Evolutionary conservation across 805 yeast species (phyloP).

Genomic region (Sporopachydermia lactativora): DNA sequence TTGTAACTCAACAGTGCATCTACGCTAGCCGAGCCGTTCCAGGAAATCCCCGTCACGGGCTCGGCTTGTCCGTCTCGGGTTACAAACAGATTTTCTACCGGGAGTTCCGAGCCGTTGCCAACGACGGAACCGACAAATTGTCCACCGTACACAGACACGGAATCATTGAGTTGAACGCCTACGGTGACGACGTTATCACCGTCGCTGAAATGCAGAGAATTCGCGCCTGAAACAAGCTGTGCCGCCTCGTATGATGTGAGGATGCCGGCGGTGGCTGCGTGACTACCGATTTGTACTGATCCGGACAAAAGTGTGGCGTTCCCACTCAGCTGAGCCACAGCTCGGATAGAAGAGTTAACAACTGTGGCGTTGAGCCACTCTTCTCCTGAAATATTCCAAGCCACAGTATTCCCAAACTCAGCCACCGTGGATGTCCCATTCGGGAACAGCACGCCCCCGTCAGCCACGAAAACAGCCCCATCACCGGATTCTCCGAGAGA

Average conservation of each 20-base stretch:
- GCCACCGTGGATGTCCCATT: too few relatives aligned
- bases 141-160: slow-evolving; percentile 48
- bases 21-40: slow-evolving; percentile 14
- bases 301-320: too few relatives aligned
- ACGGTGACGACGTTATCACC: slow-evolving; percentile 15
- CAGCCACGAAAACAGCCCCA: too few relatives aligned
- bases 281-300: too few relatives aligned
- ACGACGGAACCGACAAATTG: slow-evolving; percentile 24
- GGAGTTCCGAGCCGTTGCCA: slow-evolving; percentile 5
- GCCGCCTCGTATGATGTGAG: too few relatives aligned
- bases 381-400: background rate
- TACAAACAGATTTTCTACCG: slow-evolving; percentile 3
- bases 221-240: too few relatives aligned
- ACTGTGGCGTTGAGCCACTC: background rate
- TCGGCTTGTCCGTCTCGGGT: background rate
- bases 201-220: slow-evolving; percentile 6
- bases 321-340: too few relatives aligned
- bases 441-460: too few relatives aligned
- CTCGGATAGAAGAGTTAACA: background rate
- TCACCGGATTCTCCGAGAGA: too few relatives aligned
- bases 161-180: slow-evolving; percentile 31
- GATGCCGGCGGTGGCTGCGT: too few relatives aligned
- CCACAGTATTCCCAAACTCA: slow-evolving; percentile 5
- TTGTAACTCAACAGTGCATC: slow-evolving; percentile 4
- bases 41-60: slow-evolving; percentile 10